A percentile compares a stretch with the other conserved stretches of the same genome.
phyloP scores from a whole-genome alignment of 164 flowering plant species.

The Umbellularia californica region DNA sequence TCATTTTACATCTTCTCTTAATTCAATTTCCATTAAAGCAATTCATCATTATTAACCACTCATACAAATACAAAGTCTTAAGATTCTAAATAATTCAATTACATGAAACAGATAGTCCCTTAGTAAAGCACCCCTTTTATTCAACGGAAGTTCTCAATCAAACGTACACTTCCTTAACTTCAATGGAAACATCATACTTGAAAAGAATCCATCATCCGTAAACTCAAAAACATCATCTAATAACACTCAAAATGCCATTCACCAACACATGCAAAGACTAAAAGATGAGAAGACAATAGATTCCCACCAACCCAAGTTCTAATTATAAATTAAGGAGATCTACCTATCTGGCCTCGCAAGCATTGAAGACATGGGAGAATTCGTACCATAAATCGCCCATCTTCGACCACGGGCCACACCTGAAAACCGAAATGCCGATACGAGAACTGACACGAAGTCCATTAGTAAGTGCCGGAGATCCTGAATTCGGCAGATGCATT shows the following conservation, averaged over 20 bases:
- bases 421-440: constrained; percentile 23
- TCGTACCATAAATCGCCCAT: constrained; percentile 5
- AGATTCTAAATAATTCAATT: too few species aligned
- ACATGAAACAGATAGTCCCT: too few species aligned
- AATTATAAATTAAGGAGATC: not conserved
- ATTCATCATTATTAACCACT: too few species aligned
- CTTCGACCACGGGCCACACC: constrained; percentile 11
- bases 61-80: too few species aligned
- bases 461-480: constrained; percentile 23
- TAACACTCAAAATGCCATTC: not conserved
- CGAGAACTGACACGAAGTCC: constrained; percentile 19
- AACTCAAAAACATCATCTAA: not conserved
- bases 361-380: constrained; percentile 25
- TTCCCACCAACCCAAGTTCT: not conserved
- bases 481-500: constrained; percentile 20
- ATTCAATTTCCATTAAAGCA: too few species aligned
- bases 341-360: constrained; percentile 26
- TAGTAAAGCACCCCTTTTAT: too few species aligned
- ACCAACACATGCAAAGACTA: not conserved
- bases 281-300: too few species aligned
- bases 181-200: not conserved
- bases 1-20: too few species aligned
- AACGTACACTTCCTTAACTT: too few species aligned
- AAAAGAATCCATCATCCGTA: not conserved
- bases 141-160: too few species aligned